Base-by-base conservation (phyloP, 1,284 basidiomycete species). In the Macrocybe sp. region DNA sequence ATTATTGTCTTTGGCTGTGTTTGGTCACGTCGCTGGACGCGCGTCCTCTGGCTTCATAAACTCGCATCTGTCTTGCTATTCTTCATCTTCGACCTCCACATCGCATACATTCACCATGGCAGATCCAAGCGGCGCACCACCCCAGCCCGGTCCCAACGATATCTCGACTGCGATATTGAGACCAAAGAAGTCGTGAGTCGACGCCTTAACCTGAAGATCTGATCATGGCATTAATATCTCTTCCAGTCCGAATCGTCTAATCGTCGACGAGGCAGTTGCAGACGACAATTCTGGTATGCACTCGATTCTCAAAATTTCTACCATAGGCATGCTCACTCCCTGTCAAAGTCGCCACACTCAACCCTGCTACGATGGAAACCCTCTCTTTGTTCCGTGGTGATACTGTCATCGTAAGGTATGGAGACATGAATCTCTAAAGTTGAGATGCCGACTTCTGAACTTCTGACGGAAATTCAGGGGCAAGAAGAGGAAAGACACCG, bases 331-430 rank as follows among this genome's bases (percentile, higher is more conserved):
- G 45, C 47, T 60, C 36, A 64, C 46, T 1, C 22, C 39, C 14
- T 34, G 12, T 29, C 34, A 9, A 65, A 83, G 95, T 97, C 55
- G 95, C 94, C 43, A 95, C 92, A 37, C 77, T 99, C 39, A 92
- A 96, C 73, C 93, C 96, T 45, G 87, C 85, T 36, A 99, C 97
- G 43, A 98, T 99, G 96, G 97, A 99, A 70, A 72, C 80, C 14
- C 83, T 99, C 41, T 85, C 86, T 50, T 81, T 99, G 45, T 99
- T 99, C 81, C 84, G 93, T 50, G 94, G 94, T 41, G 94, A 97
- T 65, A 96, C 91, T 10, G 85, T 95, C 68, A 93, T 93, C 60
- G 81, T 94, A 54, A 79, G 91, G 91, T 93, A 22, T 22, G 22
- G 61, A 53, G 73, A 66, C 9, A 29, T 37, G 34, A 40, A 36